Evolutionary conservation across 352 stramenopile species (phyloP), one percentile per base, ranked within the genome.

Genomic region (Phytophthora melonis): DNA sequence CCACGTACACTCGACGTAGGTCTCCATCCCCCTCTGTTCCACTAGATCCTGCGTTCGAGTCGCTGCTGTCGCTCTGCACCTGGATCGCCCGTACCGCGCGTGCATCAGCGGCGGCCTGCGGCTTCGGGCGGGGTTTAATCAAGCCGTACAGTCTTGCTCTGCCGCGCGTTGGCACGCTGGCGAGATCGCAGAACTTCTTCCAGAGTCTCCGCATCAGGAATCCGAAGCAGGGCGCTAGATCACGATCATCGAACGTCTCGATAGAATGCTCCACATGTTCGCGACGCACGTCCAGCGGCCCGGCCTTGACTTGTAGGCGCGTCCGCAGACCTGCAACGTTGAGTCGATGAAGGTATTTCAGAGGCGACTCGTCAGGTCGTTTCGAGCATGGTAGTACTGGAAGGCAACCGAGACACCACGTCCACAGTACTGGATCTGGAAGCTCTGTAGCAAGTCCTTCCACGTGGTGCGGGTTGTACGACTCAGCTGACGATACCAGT

Each of bases 101-200:
- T 1, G 5, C 5, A n/a, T 11, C 39, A 2, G 39, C 39, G 10
- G 39, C 10, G n/a, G 39, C 39, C 0, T n/a, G 39, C 1, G 39
- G 10, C 45, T 53, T 53, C 45, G 25, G 45, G 13, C 45, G 45
- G n/a, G 16, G 19, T 18, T 53, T 53, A 18, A 21, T 25, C 9
- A 18, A 53, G 6, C 45, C 45, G 27, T 27, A 53, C 45, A 25
- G 45, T 25, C 16, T 53, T 53, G 18, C 32, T 47, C 16, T 60
- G 54, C 8, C 25, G 11, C n/a, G 18, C 16, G 11, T 60, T 49
- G 5, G 54, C 30, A 6, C 54, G 30, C 32, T 60, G 23, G 25
- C n/a, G 18, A 45, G 30, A 25, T 8, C 54, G 54, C 30, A 60
- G n/a, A 13, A 47, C 30, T 11, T 60, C 54, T 47, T 47, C 54